Conservation (phyloP, 805 yeast species). For the Metschnikowia henanensis region DNA sequence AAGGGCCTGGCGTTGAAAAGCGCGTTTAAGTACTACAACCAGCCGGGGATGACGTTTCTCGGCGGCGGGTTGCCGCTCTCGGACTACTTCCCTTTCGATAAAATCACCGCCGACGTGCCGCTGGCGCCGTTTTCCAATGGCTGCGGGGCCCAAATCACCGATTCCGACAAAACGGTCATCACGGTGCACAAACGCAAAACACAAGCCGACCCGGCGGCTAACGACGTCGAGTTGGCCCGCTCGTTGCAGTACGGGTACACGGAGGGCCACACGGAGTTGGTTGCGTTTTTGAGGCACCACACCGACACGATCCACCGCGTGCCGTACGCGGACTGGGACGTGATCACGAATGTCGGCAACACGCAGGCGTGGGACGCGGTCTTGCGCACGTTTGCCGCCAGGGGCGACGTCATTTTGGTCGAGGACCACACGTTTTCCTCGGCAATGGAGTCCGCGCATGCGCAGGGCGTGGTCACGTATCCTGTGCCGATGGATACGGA, state of each 20-base stretch:
- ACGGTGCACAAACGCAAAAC: slow-evolving; percentile 39
- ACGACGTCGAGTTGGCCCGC: slow-evolving; percentile 71
- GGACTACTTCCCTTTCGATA: slow-evolving; percentile 90
- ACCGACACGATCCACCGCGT: slow-evolving; percentile 50
- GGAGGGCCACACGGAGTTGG: slow-evolving; percentile 74
- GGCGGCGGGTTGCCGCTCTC: slow-evolving; percentile 96
- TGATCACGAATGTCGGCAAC: slow-evolving; percentile 74
- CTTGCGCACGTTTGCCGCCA: slow-evolving; percentile 71
- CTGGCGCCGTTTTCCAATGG: slow-evolving; percentile 79
- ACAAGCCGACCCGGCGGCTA: slow-evolving; percentile 18
- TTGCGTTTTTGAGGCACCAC: slow-evolving; percentile 73
- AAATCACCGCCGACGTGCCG: slow-evolving; percentile 68
- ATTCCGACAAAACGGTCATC: slow-evolving; percentile 39
- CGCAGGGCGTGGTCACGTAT: slow-evolving; percentile 64
- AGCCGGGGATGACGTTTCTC: slow-evolving; percentile 79
- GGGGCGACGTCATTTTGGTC: slow-evolving; percentile 80
- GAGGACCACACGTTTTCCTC: slow-evolving; percentile 86
- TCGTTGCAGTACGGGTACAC: slow-evolving; percentile 93
- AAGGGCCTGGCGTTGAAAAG: slow-evolving; percentile 77
- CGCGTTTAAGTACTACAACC: slow-evolving; percentile 73
- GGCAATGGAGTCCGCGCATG: slow-evolving; percentile 78
- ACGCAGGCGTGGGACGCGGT: slow-evolving; percentile 89
- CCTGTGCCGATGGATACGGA: slow-evolving; percentile 77
- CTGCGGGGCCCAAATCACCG: slow-evolving; percentile 61
- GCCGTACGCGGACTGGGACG: slow-evolving; percentile 64